Evolutionary conservation across 768 basidiomycete species (phyloP), one percentile per base, ranked within the genome.

Genomic region (Tulasnella sp.): DNA sequence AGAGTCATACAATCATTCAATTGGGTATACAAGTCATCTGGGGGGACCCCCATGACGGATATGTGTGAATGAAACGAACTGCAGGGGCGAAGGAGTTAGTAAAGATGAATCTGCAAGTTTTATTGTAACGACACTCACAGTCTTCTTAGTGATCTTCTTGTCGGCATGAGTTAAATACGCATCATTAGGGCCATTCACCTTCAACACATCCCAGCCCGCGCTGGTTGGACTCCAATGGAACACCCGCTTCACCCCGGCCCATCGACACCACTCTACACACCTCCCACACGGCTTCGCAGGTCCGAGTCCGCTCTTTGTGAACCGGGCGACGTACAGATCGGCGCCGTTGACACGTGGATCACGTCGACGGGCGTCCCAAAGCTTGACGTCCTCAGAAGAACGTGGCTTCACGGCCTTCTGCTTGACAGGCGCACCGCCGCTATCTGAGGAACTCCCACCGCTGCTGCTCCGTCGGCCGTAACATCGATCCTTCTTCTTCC

Each of bases 201-300:
- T 61, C 15, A 64, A 30, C 23, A 55, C 49, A 23, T 56, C 60
- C 60, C 60, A 64, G n/a, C 27, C 13, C 24, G 34, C 23, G 10
- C 15, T 24, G 11, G 47, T 52, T 4, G 52, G 45, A 48, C 58
- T 51, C 63, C 63, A 80, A 62, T 80, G 76, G 63, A 79, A 81
- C 43, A 81, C 75, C 42, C 80, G 74, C 68, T 75, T 78, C 61
- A 82, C 74, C 0, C 79, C 79, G 21, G 78, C 78, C 79, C 80
- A 81, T 45, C 70, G 69, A 64, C 78, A 81, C 78, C 78, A 82
- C 56, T 77, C 74, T 30, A 82, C 60, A 58, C 80, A 81, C 44
- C 80, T 69, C 76, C 78, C 79, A 65, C 79, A 81, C 32, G 80
- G 80, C 66, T 72, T 73, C 13, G 79, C 76, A 51, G 69, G 70